phyloP scores from a whole-genome alignment of 139 green algal species.

The Trebouxia sp. region DNA sequence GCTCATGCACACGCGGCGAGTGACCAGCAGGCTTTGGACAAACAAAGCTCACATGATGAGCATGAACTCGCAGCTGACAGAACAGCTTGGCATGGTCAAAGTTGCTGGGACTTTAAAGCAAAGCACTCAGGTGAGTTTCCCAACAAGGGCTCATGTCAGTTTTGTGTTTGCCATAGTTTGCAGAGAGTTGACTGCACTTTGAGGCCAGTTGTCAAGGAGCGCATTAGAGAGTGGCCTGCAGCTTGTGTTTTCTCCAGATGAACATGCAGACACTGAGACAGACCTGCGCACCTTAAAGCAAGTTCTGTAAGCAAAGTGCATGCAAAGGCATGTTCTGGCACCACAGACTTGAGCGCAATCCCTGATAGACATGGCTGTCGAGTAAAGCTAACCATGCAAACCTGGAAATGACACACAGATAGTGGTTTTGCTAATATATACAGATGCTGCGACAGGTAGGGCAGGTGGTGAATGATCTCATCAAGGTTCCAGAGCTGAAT shows the following conservation, averaged over 20 bases:
- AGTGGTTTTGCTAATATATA: too few relatives aligned
- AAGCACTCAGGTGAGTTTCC: conserved; percentile 56
- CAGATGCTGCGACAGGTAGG: conserved; percentile 67
- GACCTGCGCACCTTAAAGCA: too few relatives aligned
- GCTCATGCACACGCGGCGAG: conserved; percentile 69
- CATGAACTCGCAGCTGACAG: conserved; percentile 71
- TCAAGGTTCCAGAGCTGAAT: conserved; percentile 79
- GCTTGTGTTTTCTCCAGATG: not conserved
- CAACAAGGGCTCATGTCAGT: too few relatives aligned
- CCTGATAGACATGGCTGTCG: too few relatives aligned
- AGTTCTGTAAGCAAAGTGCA: too few relatives aligned
- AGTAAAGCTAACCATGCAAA: too few relatives aligned
- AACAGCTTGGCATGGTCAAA: conserved; percentile 73
- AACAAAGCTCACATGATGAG: conserved; percentile 88
- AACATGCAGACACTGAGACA: not conserved
- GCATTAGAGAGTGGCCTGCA: too few relatives aligned
- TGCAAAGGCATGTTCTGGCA: too few relatives aligned
- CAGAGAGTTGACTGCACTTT: too few relatives aligned
- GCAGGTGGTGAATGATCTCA: conserved; percentile 71
- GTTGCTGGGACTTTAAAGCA: conserved; percentile 75
- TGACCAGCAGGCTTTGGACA: conserved; percentile 62
- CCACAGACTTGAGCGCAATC: too few relatives aligned
- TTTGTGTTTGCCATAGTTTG: not conserved
- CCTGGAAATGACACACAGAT: too few relatives aligned
- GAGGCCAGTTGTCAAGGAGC: too few relatives aligned